Evolutionary conservation across 73 alveolate species (phyloP).

Genomic region (Paramecium primaurelia): DNA sequence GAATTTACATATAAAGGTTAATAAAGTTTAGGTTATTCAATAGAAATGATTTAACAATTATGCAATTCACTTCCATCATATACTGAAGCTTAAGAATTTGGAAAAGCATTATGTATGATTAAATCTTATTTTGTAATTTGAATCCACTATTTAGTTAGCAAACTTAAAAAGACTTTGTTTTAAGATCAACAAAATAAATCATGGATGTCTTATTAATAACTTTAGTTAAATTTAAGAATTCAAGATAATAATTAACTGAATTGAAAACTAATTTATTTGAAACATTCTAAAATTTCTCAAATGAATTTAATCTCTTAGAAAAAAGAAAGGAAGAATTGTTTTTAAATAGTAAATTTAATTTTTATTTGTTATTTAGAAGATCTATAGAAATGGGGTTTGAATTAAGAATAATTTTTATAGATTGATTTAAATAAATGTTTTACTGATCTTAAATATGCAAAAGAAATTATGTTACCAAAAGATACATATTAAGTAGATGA

Average conservation of each 20-base stretch:
- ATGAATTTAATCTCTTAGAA: neutral
- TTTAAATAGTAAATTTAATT: neutral
- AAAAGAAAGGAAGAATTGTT: conserved; percentile 16
- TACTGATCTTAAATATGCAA: neutral
- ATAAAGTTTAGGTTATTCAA: neutral
- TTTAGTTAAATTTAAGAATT: neutral
- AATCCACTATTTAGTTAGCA: neutral
- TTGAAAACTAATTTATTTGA: neutral
- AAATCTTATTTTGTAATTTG: neutral
- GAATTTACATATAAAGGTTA: neutral
- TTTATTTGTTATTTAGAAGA: neutral
- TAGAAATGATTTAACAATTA: neutral
- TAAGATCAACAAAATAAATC: neutral
- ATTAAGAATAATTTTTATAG: neutral
- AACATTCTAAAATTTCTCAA: neutral
- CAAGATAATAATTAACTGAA: neutral
- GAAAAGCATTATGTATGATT: neutral
- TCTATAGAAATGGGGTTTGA: neutral
- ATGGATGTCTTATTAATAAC: neutral
- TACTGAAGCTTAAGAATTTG: neutral
- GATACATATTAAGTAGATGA: neutral
- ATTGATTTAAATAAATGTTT: neutral
- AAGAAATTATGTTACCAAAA: neutral
- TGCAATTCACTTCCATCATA: neutral
- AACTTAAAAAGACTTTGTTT: neutral